Base-by-base conservation (phyloP, 148 eudicot genomes). In the Vaccinium myrtillus region DNA sequence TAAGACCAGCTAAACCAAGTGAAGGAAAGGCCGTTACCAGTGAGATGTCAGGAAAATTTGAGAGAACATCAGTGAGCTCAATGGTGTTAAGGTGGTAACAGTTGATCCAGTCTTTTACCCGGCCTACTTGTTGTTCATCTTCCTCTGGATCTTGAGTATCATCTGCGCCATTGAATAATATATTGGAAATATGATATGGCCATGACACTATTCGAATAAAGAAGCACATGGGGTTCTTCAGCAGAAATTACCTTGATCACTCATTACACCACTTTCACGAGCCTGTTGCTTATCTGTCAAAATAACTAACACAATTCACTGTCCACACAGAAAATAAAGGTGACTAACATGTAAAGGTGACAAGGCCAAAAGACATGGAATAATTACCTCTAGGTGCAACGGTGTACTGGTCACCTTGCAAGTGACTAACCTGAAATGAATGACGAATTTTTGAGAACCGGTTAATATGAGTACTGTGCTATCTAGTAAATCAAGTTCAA, bases 111-210 rank as follows among this genome's bases (percentile, higher is more conserved):
- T 97, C 98, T 89, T 91, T 97, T 16, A 97, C 87, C 18, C 98
- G 91, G 81, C 87, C 88, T 81, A 91, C 78, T 80, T 95, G 98
- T 55, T 92, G 91, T 89, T 90, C 99, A 91, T 97, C 98, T 90
- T 95, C 99, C 50, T 51, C 90, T 58, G 92, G 90, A 90, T 97
- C 98, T 84, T 95, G 98, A 85, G 98, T 97, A 84, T 89, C 93
- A 85, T 95, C 99, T 97, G 92, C 77, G 77, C 36, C 50, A 59
- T 79, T 71, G 30, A 59, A 75, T 43, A 54, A 75, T 25, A 21
- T 19, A 36, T 19, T 77, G 46, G 54, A 50, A 71, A 32, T 58
- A 65, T 63, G 58, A 75, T 23, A 67, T 6, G 58, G 58, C 61
- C 14, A 12, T 75, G 75, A 16, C 43, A 70, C 16, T 78, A 11